These are phyloP conservation scores for Microbotryomycetes sp. DNA, from an alignment of 1,284 basidiomycete genomes.

Conservation along the genomic window DNA sequence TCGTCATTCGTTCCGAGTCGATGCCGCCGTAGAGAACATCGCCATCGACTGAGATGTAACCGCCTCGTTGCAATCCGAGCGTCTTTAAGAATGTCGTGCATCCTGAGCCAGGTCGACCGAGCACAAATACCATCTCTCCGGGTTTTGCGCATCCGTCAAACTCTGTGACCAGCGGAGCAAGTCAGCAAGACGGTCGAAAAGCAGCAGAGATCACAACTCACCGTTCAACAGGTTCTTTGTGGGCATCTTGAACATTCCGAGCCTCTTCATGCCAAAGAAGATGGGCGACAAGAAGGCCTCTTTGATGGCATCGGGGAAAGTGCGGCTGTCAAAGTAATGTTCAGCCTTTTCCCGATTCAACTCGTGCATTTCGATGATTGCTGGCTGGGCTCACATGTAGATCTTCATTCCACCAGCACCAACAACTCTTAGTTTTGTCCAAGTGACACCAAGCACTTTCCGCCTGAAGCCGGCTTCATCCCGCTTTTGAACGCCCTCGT, in stretches of 20 bases:
- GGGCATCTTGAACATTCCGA: constrained; percentile 33
- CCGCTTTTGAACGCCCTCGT: constrained; percentile 48
- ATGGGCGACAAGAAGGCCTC: constrained; percentile 56
- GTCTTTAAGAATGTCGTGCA: constrained; percentile 45
- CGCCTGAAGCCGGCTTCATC: constrained; percentile 68
- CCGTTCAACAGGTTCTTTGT: constrained; percentile 39
- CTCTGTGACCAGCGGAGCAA: constrained; percentile 33
- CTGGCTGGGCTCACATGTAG: constrained; percentile 52
- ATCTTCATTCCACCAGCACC: constrained; percentile 58
- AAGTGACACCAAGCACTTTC: constrained; percentile 72
- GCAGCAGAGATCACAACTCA: not conserved
- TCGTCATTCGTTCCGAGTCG: constrained; percentile 48
- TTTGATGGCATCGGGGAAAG: constrained; percentile 55
- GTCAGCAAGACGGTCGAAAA: not conserved
- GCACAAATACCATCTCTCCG: constrained; percentile 53
- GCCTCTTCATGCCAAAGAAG: constrained; percentile 39
- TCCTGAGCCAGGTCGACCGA: constrained; percentile 47
- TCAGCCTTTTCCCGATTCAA: too few relatives aligned
- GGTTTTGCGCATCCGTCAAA: constrained; percentile 68
- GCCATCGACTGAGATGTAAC: constrained; percentile 46
- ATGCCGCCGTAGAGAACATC: constrained; percentile 56
- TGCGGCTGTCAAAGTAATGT: constrained; percentile 19
- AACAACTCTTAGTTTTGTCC: constrained; percentile 66
- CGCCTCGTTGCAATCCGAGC: constrained; percentile 37
- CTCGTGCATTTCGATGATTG: too few relatives aligned